Conservation (phyloP, 306 rosid species). For the Lagenaria siceraria region DNA sequence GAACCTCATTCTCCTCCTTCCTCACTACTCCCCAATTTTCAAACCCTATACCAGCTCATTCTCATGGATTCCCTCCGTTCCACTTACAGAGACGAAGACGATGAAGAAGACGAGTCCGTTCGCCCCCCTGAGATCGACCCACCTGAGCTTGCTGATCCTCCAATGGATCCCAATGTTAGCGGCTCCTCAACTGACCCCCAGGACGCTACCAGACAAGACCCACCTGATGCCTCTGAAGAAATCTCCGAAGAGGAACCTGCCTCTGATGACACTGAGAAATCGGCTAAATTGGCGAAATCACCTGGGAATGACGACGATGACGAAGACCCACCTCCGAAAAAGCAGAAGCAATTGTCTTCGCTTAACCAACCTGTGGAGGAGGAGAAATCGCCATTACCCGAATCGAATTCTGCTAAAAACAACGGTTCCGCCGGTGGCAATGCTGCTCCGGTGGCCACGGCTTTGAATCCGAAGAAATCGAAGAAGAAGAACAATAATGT, state of each 20-base stretch:
- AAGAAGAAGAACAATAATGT: slow-evolving; percentile 89
- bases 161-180: slow-evolving; percentile 13
- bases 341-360: slow-evolving; percentile 70
- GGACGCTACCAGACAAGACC: slow-evolving; percentile 28
- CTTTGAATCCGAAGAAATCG: slow-evolving; percentile 52
- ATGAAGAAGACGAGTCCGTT: slow-evolving; percentile 41
- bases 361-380: slow-evolving; percentile 25
- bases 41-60: background rate
- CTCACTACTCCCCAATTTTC: background rate
- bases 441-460: slow-evolving; percentile 7
- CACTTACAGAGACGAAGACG: slow-evolving; percentile 68
- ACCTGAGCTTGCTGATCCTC: slow-evolving; percentile 17
- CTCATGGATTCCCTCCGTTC: slow-evolving; percentile 65
- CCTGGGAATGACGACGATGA: slow-evolving; percentile 35
- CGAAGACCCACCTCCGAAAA: slow-evolving; percentile 71
- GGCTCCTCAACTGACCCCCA: slow-evolving; percentile 34
- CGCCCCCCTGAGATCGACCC: slow-evolving; percentile 1
- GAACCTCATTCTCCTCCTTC: background rate
- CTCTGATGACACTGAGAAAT: slow-evolving; percentile 29
- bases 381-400: slow-evolving; percentile 21
- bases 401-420: slow-evolving; percentile 3
- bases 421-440: slow-evolving; percentile 10
- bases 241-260: slow-evolving; percentile 44
- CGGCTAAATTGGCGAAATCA: slow-evolving; percentile 37
- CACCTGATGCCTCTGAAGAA: slow-evolving; percentile 57